Conservation (phyloP, 805 yeast species). For the Yarrowia hollandica region DNA sequence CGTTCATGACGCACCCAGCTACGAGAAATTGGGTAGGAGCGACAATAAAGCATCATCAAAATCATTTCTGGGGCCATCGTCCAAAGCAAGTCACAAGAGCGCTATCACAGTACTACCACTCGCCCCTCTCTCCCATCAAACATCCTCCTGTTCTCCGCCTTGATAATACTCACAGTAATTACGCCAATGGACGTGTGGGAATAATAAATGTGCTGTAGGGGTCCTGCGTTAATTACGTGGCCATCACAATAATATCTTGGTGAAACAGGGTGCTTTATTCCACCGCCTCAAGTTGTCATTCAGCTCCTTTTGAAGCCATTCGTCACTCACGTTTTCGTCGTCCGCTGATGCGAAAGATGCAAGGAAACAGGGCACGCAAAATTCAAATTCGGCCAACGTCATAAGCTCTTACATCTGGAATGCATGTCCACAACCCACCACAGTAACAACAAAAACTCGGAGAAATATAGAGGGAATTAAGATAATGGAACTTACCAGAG, state of each 20-base stretch:
- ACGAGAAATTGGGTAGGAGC: too few species aligned
- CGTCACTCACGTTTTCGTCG: slow-evolving; percentile 21
- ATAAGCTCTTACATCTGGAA: slow-evolving; percentile 11
- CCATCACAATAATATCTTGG: too few species aligned
- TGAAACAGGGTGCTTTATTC: too few species aligned
- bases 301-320: background rate
- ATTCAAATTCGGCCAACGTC: slow-evolving; percentile 15
- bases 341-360: slow-evolving; percentile 29
- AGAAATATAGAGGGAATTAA: background rate
- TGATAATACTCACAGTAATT: slow-evolving; percentile 4
- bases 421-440: background rate
- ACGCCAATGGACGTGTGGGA: slow-evolving; percentile 20
- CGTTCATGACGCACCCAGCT: too few species aligned
- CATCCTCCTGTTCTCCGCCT: background rate
- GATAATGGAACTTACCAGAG: background rate
- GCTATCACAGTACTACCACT: too few species aligned
- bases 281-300: too few species aligned
- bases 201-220: slow-evolving; percentile 21
- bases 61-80: background rate
- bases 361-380: slow-evolving; percentile 10
- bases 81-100: background rate
- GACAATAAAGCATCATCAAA: too few species aligned
- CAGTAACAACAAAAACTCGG: background rate
- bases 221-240: slow-evolving; percentile 3
- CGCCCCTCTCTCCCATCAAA: too few species aligned